Conservation (phyloP, 1,284 basidiomycete species). For the Trichosporon inkin region DNA sequence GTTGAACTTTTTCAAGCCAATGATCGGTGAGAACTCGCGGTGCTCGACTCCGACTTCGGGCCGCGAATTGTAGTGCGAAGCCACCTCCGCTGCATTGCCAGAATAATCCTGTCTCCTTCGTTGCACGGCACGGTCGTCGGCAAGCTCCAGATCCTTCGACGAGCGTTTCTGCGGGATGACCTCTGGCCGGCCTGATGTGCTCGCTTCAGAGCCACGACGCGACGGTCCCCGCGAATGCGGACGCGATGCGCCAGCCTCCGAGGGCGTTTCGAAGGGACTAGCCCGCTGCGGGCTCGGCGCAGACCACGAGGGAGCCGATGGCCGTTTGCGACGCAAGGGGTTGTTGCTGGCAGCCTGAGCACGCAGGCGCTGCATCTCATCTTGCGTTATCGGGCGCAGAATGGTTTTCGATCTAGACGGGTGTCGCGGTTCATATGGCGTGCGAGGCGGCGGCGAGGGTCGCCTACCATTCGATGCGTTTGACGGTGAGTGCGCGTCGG, state of each 20-base stretch:
- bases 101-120: constrained; percentile 20
- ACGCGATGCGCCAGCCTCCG: constrained; percentile 6
- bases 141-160: background rate
- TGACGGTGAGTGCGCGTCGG: background rate
- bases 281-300: constrained; percentile 29
- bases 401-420: constrained; percentile 21
- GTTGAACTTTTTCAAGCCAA: constrained; percentile 94
- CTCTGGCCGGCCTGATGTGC: constrained; percentile 5
- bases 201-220: constrained; percentile 15
- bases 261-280: background rate
- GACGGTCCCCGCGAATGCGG: constrained; percentile 10
- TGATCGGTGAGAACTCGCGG: constrained; percentile 87
- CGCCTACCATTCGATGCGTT: constrained; percentile 3
- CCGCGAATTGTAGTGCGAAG: constrained; percentile 69
- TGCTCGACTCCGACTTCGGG: constrained; percentile 82
- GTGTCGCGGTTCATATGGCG: constrained; percentile 34
- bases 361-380: constrained; percentile 33
- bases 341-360: constrained; percentile 31
- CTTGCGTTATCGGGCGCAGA: constrained; percentile 28
- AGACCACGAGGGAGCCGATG: constrained; percentile 38
- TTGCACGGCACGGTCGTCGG: background rate
- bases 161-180: constrained; percentile 15
- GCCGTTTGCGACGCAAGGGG: constrained; percentile 25
- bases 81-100: constrained; percentile 36
- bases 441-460: background rate